Percentiles rank a stretch among this genome's conserved stretches.
These are phyloP conservation scores for Botrytis byssoidea DNA, from an alignment of 2,329 filamentous ascomycete species.

Conservation along the genomic window DNA sequence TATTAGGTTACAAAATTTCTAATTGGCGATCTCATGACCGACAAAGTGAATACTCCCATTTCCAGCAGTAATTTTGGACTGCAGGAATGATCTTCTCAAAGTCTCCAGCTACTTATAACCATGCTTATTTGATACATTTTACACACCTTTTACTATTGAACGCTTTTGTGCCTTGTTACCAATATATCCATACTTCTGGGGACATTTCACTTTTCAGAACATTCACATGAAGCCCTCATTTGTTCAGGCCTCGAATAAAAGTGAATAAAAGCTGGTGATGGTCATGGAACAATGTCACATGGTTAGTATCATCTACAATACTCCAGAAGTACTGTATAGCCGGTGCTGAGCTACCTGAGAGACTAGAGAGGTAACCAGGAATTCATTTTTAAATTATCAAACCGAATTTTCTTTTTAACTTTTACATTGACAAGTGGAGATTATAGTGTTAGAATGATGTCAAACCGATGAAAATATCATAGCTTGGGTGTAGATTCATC, in stretches of 20 bases:
- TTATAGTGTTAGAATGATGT: not conserved
- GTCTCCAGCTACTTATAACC: not conserved
- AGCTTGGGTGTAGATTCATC: not conserved
- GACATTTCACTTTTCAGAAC: not conserved
- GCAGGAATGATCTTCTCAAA: not conserved
- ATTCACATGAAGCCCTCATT: not conserved
- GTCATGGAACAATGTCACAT: not conserved
- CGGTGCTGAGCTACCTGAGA: not conserved
- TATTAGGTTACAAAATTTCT: not conserved
- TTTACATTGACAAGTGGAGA: not conserved
- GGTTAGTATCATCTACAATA: not conserved
- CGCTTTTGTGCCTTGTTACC: not conserved
- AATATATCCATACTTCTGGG: not conserved
- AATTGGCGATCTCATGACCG: not conserved
- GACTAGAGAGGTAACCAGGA: not conserved
- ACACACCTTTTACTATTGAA: not conserved
- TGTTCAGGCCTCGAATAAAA: not conserved
- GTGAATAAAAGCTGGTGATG: not conserved
- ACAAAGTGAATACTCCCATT: not conserved
- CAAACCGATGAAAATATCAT: not conserved
- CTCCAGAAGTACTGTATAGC: not conserved
- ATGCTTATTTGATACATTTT: not conserved
- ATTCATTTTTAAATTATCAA: not conserved
- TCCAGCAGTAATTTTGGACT: not conserved
- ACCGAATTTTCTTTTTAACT: fast-evolving